Evolutionary conservation across 805 yeast genomes (phyloP).

Genomic region (Candida boleticola): DNA sequence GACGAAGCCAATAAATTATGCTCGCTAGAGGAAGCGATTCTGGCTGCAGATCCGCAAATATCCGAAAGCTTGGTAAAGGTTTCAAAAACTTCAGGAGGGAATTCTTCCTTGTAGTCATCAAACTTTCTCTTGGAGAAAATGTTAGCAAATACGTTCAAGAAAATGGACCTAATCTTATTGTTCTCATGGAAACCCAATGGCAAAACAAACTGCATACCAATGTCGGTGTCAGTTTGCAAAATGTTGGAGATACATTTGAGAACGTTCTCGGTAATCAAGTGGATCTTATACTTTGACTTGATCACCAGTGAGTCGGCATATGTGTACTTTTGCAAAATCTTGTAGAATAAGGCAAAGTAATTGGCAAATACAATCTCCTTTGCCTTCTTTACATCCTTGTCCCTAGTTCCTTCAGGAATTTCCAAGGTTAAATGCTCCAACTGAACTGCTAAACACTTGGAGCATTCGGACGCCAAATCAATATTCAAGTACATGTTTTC

Average conservation of each 20-base stretch:
- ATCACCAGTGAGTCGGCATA: conserved; percentile 9
- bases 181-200: conserved; percentile 78
- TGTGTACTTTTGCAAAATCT: conserved; percentile 45
- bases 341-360: conserved; percentile 61
- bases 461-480: conserved; percentile 65
- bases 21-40: conserved; percentile 63
- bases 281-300: conserved; percentile 51
- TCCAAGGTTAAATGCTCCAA: conserved; percentile 59
- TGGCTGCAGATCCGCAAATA: conserved; percentile 52
- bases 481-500: conserved; percentile 49
- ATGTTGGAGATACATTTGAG: conserved; percentile 66
- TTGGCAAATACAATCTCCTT: conserved; percentile 65
- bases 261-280: conserved; percentile 58
- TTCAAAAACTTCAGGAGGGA: conserved; percentile 22
- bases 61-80: conserved; percentile 38
- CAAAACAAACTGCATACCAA: conserved; percentile 71
- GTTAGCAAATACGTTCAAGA: conserved; percentile 73
- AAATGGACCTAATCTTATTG: conserved; percentile 62
- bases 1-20: conserved; percentile 71
- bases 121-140: conserved; percentile 45
- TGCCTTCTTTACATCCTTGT: conserved; percentile 51
- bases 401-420: conserved; percentile 53
- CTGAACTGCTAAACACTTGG: conserved; percentile 54
- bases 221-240: conserved; percentile 68
- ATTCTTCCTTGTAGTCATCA: conserved; percentile 23